Conservation (phyloP, 176 grass and related monocot species). For the Phoenix roebelenii region DNA sequence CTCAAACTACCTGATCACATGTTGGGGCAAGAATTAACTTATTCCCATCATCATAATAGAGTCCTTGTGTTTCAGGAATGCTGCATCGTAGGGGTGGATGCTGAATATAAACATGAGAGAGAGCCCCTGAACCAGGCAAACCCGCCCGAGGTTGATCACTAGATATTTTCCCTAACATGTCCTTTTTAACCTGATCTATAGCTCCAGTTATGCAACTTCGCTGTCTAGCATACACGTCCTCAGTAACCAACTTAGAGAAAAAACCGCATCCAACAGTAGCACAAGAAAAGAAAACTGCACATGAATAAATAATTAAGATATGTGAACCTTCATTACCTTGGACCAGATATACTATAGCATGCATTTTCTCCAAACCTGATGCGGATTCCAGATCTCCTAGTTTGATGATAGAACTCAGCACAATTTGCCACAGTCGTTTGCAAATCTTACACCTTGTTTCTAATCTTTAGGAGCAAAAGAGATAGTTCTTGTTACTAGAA, state of each 20-base stretch:
- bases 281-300: too few species aligned
- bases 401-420: conserved; percentile 18
- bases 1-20: conserved; percentile 58
- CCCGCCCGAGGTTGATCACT: conserved; percentile 43
- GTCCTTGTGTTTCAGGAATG: conserved; percentile 62
- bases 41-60: conserved; percentile 92
- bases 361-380: neutral
- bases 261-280: too few species aligned
- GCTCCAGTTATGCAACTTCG: too few species aligned
- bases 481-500: too few species aligned
- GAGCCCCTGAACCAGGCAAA: conserved; percentile 42
- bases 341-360: too few species aligned
- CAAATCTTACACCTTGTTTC: conserved; percentile 55
- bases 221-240: conserved; percentile 1
- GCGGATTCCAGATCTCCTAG: conserved; percentile 10
- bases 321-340: too few species aligned
- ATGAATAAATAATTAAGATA: too few species aligned
- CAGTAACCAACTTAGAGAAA: neutral
- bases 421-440: neutral
- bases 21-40: conserved; percentile 86
- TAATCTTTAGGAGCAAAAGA: conserved; percentile 40
- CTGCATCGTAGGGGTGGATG: conserved; percentile 80
- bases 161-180: conserved; percentile 17
- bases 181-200: neutral
- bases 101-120: conserved; percentile 87